Base-by-base conservation (phyloP, 768 basidiomycete species). In the Pleurotus djamor region DNA sequence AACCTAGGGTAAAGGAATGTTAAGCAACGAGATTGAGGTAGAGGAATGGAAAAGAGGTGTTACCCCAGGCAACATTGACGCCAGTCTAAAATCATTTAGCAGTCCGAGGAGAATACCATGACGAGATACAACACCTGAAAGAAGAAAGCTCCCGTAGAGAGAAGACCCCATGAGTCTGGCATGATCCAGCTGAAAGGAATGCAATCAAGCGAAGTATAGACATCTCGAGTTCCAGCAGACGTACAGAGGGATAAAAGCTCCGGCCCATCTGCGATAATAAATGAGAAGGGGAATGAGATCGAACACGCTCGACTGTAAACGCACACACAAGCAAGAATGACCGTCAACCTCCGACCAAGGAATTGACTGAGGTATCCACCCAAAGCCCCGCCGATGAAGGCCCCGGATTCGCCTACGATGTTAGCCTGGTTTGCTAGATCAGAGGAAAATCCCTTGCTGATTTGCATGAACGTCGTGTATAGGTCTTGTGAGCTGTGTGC, bases 31-130 rank as follows among this genome's bases (percentile, higher is more conserved):
- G 6, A 34, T 4, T 16, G 13, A 7, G 35, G 16, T 54, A 36
- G 28, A 48, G 34, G 16, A n/a, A 16, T 32, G 7, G 33, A 4
- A 16, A 10, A 14, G 54, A 13, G 38, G 38, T 41, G 13, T n/a
- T 48, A 62, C 85, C 85, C 85, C 85, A 87, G 41, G 86, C 86
- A 33, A 84, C 86, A 67, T 89, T 88, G 1, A 89, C 84, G 60
- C 85, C 86, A 61, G 84, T 76, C 66, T 88, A 84, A 37, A 13
- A 3, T 16, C 10, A 28, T 17, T 56, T 32, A 59, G 47, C 13
- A 58, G 32, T 37, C 13, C 21, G 28, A 47, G 33, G 16, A 28
- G 10, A 21, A 36, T n/a, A 16, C 4, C 33, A 16, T 34, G 14
- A 8, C 14, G 28, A 12, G 8, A 35, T 32, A n/a, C 13, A 33